Percentiles rank a stretch among this genome's conserved stretches.
These are phyloP conservation scores for Phialocephala sp. DNA, from an alignment of 2,329 filamentous ascomycete genomes.

Conservation along the genomic window DNA sequence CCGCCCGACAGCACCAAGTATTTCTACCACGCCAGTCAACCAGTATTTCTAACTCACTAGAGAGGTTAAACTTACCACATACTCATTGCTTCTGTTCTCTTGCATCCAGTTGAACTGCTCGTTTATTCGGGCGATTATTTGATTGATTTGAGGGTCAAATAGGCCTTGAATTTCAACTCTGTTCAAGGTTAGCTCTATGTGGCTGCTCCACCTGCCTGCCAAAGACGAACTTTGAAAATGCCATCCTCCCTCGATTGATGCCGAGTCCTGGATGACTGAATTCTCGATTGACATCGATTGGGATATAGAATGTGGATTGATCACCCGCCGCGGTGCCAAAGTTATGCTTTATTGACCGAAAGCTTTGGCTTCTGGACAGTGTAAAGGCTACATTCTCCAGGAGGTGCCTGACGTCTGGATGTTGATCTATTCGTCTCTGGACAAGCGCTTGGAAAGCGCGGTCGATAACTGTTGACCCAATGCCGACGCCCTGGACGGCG, in stretches of 20 bases:
- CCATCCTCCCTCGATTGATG: constrained; percentile 3
- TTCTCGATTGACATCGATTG: constrained; percentile 3
- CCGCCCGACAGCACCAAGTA: constrained; percentile 54
- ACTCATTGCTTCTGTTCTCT: constrained; percentile 2
- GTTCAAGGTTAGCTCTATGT: neutral
- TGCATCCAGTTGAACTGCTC: constrained; percentile 43
- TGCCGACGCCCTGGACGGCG: constrained; percentile 52
- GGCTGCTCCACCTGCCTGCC: too few relatives aligned
- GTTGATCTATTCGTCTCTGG: constrained; percentile 3
- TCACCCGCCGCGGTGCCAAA: constrained; percentile 4
- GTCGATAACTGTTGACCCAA: constrained; percentile 54
- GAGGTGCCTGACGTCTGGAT: constrained; percentile 1
- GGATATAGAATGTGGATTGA: neutral
- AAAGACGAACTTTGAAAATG: neutral
- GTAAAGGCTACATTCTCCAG: neutral
- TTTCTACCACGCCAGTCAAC: constrained; percentile 37
- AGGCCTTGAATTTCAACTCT: constrained; percentile 2
- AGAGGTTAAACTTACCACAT: constrained; percentile 18
- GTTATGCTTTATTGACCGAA: constrained; percentile 7
- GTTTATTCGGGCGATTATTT: constrained; percentile 40
- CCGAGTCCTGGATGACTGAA: neutral
- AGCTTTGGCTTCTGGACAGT: constrained; percentile 9
- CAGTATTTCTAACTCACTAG: neutral
- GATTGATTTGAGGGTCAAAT: constrained; percentile 5
- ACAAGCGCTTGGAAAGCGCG: constrained; percentile 3